A percentile compares a stretch with the other conserved stretches of the same genome.
These are phyloP conservation scores for Beauveria medogensis DNA, from an alignment of 2,329 filamentous ascomycete genomes.

Conservation along the genomic window DNA sequence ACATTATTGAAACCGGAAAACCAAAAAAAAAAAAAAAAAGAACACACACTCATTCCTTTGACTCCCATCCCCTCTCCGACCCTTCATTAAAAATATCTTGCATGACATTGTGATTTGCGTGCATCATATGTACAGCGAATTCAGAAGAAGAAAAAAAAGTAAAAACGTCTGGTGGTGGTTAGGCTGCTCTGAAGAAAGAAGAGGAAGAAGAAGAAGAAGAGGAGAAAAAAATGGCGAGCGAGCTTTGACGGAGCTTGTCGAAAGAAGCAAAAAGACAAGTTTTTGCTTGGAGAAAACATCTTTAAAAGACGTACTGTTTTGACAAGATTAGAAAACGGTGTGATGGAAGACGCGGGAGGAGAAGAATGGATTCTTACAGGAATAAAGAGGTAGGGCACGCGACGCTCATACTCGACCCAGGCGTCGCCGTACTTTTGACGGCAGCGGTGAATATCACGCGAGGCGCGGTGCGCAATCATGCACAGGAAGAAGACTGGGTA, in stretches of 20 bases:
- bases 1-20: background rate
- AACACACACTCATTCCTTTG: background rate
- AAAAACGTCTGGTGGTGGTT: background rate
- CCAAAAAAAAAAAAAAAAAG: background rate
- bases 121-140: slow-evolving; percentile 4
- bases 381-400: slow-evolving; percentile 78
- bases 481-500: slow-evolving; percentile 74
- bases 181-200: background rate
- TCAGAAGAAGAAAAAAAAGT: background rate
- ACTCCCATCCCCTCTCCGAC: background rate
- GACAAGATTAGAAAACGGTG: background rate
- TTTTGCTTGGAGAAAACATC: background rate
- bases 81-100: slow-evolving; percentile 2
- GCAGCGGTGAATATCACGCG: slow-evolving; percentile 70
- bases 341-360: background rate
- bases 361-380: slow-evolving; percentile 39
- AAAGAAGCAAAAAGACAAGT: background rate
- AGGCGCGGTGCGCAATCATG: slow-evolving; percentile 77
- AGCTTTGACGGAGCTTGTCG: background rate
- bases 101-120: background rate
- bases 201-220: no score
- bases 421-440: slow-evolving; percentile 72
- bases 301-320: slow-evolving; percentile 34
- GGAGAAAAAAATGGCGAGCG: background rate
- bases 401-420: slow-evolving; percentile 71